These are phyloP conservation scores for Blastobotrys chiropterorum DNA, from an alignment of 805 yeast species.

Conservation along the genomic window DNA sequence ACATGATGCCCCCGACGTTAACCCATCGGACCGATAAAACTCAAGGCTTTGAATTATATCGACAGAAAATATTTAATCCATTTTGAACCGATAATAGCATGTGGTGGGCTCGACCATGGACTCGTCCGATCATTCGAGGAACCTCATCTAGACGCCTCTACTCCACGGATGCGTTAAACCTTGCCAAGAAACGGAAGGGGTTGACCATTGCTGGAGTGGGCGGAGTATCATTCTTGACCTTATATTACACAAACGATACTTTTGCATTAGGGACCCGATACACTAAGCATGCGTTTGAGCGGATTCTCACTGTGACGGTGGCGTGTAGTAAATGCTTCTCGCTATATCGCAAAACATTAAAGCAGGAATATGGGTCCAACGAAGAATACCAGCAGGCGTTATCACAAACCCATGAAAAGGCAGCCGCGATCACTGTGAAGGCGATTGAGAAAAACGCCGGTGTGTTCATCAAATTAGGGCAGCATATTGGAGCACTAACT, in stretches of 20 bases:
- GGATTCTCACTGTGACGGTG: constrained; percentile 26
- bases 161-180: background rate
- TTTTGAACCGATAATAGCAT: background rate
- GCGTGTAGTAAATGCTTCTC: constrained; percentile 73
- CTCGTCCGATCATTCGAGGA: background rate
- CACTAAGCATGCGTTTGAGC: constrained; percentile 21
- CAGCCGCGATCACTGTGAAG: constrained; percentile 70
- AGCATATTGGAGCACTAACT: constrained; percentile 87
- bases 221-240: constrained; percentile 7
- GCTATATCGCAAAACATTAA: constrained; percentile 56
- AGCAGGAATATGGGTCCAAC: constrained; percentile 35
- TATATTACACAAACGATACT: constrained; percentile 20
- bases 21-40: background rate
- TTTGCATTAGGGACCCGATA: constrained; percentile 20
- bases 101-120: background rate
- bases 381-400: constrained; percentile 50
- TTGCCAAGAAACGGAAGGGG: background rate
- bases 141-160: background rate
- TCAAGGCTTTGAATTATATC: no score
- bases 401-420: constrained; percentile 58
- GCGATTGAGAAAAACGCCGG: constrained; percentile 90
- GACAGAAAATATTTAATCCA: no score
- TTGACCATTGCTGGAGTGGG: constrained; percentile 1
- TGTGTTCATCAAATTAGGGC: constrained; percentile 88
- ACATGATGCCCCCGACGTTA: background rate